Percentiles rank a stretch among this genome's conserved stretches.
Evolutionary conservation across 2,329 filamentous ascomycete genomes (phyloP).

Genomic region (Clarireedia sp.): DNA sequence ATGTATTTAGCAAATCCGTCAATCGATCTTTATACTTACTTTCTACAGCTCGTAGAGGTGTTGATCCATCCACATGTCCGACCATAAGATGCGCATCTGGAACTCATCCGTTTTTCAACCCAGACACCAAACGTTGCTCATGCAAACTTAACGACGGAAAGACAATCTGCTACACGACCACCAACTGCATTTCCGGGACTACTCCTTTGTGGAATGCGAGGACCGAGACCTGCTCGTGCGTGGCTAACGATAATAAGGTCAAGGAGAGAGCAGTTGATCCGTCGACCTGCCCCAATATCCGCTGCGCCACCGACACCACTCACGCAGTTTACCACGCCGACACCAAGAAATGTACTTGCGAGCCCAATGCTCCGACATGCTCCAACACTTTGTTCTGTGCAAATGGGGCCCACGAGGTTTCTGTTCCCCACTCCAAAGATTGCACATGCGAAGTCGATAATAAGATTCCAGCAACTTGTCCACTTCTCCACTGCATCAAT

Average conservation of each 20-base stretch:
- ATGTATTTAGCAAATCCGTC: neutral
- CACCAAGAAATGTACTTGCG: constrained; percentile 14
- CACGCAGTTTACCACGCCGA: constrained; percentile 13
- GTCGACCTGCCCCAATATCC: constrained; percentile 11
- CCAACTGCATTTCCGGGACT: constrained; percentile 1
- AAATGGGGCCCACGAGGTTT: constrained; percentile 10
- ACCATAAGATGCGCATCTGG: constrained; percentile 9
- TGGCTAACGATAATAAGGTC: neutral
- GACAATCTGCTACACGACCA: constrained; percentile 6
- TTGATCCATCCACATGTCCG: constrained; percentile 12
- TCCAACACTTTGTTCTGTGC: constrained; percentile 14
- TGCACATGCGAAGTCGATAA: constrained; percentile 16
- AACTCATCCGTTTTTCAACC: constrained; percentile 11
- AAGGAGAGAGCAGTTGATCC: constrained; percentile 1
- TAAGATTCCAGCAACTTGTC: constrained; percentile 11
- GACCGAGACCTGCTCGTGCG: constrained; percentile 9
- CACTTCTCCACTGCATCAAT: constrained; percentile 15
- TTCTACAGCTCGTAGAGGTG: neutral
- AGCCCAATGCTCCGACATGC: constrained; percentile 8
- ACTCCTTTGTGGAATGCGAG: constrained; percentile 1
- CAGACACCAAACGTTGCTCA: constrained; percentile 4
- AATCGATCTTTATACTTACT: neutral
- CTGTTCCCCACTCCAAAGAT: constrained; percentile 5
- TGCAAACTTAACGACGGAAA: constrained; percentile 9
- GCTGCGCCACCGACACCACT: constrained; percentile 11